Evolutionary conservation across 2,329 filamentous ascomycete species (phyloP).

Genomic region (Cryphonectria parasitica): DNA sequence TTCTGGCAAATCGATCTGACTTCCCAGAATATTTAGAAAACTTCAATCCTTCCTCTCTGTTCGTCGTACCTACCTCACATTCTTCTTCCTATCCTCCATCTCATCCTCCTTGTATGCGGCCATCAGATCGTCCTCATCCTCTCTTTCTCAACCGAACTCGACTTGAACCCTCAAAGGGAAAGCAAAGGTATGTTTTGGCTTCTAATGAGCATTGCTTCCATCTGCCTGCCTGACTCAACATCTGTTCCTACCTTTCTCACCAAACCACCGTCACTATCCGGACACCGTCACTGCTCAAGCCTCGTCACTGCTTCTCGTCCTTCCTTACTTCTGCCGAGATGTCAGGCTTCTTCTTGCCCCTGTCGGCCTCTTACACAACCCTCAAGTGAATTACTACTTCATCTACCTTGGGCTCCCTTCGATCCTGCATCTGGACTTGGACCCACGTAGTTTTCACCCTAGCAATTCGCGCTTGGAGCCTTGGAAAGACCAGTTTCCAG

Average conservation of each 20-base stretch:
- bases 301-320: neutral
- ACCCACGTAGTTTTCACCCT: neutral
- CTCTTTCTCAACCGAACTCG: neutral
- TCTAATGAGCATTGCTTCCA: neutral
- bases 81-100: neutral
- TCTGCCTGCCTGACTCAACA: neutral
- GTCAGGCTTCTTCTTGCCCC: too few relatives aligned
- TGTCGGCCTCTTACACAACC: neutral
- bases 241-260: neutral
- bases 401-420: neutral
- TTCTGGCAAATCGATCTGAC: neutral
- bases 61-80: neutral
- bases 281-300: neutral
- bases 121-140: neutral
- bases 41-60: neutral
- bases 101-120: neutral
- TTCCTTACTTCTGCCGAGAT: neutral
- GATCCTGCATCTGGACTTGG: neutral
- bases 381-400: neutral
- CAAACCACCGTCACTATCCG: neutral
- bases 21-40: neutral
- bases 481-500: neutral
- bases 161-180: neutral
- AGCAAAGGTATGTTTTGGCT: neutral
- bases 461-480: neutral